phyloP scores from a whole-genome alignment of 352 stramenopile species.

The Phytophthora syringae region DNA sequence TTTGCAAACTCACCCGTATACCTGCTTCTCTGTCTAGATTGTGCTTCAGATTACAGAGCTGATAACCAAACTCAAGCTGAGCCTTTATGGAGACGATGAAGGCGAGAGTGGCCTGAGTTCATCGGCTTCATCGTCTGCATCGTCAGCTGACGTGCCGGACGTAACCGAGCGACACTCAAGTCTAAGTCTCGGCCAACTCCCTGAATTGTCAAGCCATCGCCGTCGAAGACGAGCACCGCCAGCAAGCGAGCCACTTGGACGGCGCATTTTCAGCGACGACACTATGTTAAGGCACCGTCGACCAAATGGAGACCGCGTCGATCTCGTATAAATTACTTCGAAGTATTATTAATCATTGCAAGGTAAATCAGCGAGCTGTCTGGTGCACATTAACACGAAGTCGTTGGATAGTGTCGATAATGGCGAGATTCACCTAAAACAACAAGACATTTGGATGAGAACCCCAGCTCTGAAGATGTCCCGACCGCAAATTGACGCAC shows the following conservation, averaged over 20 bases:
- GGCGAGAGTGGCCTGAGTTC: background rate
- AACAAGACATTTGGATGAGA: background rate
- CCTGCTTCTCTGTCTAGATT: constrained; percentile 32
- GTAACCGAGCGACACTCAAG: constrained; percentile 22
- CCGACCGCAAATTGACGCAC: constrained; percentile 27
- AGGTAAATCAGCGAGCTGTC: constrained; percentile 16
- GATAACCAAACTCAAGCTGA: constrained; percentile 46
- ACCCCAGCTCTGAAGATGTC: background rate
- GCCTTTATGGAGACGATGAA: constrained; percentile 37
- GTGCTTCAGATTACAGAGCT: constrained; percentile 68
- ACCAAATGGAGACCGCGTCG: constrained; percentile 16
- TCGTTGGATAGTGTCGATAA: constrained; percentile 64
- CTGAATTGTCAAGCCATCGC: constrained; percentile 11
- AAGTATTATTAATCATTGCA: background rate
- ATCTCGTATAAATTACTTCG: constrained; percentile 28
- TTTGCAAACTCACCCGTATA: constrained; percentile 4
- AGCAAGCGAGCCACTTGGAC: constrained; percentile 35
- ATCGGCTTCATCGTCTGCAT: constrained; percentile 7
- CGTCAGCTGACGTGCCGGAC: constrained; percentile 7
- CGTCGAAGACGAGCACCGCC: constrained; percentile 28
- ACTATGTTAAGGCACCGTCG: constrained; percentile 36
- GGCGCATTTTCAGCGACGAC: constrained; percentile 26
- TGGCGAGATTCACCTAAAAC: constrained; percentile 66
- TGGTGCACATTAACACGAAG: constrained; percentile 41
- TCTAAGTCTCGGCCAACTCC: constrained; percentile 16